phyloP scores from a whole-genome alignment of 192 early-diverging fungal genomes.

The Podila minutissima region DNA sequence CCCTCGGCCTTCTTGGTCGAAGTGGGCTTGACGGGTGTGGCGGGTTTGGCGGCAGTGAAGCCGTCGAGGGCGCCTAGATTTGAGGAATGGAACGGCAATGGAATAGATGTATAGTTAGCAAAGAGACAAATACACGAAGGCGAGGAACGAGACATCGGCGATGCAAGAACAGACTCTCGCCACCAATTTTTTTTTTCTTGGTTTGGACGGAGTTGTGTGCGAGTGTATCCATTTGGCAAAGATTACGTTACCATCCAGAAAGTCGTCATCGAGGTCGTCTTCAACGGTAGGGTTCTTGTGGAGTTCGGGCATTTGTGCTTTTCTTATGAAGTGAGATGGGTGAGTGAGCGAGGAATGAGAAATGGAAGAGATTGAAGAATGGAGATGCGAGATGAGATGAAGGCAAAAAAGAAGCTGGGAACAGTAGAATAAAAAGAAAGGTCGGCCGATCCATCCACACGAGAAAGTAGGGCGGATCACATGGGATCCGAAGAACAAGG shows the following conservation, averaged over 20 bases:
- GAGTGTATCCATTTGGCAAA: no score
- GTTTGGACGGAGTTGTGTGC: no score
- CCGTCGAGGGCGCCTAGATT: conserved; percentile 75
- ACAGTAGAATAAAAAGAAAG: no score
- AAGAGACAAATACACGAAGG: not conserved
- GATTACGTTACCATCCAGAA: conserved; percentile 34
- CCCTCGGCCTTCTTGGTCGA: not conserved
- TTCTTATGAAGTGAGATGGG: no score
- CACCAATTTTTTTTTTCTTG: no score
- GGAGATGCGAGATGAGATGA: not conserved
- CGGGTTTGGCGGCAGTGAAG: conserved; percentile 63
- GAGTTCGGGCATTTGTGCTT: conserved; percentile 34
- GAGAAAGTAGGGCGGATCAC: no score
- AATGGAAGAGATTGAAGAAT: not conserved
- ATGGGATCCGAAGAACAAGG: no score
- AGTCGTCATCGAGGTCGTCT: conserved; percentile 52
- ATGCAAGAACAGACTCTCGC: no score
- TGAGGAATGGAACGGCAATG: not conserved
- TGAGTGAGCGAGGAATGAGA: not conserved
- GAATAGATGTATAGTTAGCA: no score
- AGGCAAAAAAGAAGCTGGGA: no score
- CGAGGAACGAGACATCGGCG: no score
- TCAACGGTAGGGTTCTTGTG: conserved; percentile 48
- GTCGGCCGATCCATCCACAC: no score
- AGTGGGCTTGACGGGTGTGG: conserved; percentile 11